phyloP scores from a whole-genome alignment of 2,329 filamentous ascomycete species.

The Aurifilum marmelostoma region DNA sequence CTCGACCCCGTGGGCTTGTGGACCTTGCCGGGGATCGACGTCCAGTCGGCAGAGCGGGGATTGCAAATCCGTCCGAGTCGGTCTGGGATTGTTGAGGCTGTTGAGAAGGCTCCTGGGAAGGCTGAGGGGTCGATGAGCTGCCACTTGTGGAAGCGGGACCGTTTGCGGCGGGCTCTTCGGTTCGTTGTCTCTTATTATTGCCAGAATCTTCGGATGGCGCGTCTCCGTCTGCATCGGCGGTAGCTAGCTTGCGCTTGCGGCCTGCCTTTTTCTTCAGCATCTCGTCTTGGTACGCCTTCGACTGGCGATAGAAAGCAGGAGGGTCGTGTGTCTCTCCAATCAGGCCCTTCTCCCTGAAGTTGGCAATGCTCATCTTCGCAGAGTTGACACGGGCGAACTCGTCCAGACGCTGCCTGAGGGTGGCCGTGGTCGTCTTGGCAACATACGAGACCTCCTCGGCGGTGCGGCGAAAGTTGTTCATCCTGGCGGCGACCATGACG shows the following conservation, averaged over 20 bases:
- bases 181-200: conserved; percentile 26
- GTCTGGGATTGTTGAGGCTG: conserved; percentile 36
- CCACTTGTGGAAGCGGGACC: conserved; percentile 30
- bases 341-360: conserved; percentile 50
- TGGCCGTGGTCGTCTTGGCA: conserved; percentile 93
- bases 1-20: conserved; percentile 32
- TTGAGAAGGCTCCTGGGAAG: conserved; percentile 37
- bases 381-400: conserved; percentile 90
- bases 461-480: conserved; percentile 96
- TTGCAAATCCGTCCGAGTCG: conserved; percentile 71
- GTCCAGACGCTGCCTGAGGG: conserved; percentile 85
- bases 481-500: conserved; percentile 90
- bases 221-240: conserved; percentile 33
- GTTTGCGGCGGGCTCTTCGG: not conserved
- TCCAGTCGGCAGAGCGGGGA: conserved; percentile 55
- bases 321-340: conserved; percentile 76
- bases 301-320: conserved; percentile 75
- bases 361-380: conserved; percentile 81
- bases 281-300: conserved; percentile 61
- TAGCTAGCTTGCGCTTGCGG: conserved; percentile 49
- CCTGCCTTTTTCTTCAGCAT: conserved; percentile 48
- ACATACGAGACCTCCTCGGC: conserved; percentile 96
- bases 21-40: conserved; percentile 48
- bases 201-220: conserved; percentile 40
- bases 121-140: conserved; percentile 37